Conservation (phyloP, 2,329 filamentous ascomycete genomes). For the Didymella keratinophila region DNA sequence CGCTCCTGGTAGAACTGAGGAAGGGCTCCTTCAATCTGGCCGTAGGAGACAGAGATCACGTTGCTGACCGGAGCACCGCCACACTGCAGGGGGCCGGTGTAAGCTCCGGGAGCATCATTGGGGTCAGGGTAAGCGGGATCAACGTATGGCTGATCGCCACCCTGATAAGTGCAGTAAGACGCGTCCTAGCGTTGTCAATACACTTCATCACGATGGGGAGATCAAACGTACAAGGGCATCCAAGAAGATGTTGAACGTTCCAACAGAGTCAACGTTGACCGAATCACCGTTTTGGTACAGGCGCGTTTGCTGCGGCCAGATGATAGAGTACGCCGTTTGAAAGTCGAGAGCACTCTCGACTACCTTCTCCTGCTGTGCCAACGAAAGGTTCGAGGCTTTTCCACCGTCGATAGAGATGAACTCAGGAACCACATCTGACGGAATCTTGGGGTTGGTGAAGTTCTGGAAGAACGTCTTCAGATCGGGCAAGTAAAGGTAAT, state of each 20-base stretch:
- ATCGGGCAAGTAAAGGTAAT: constrained; percentile 55
- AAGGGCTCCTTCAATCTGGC: constrained; percentile 61
- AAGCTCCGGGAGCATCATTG: constrained; percentile 26
- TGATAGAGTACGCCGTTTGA: constrained; percentile 30
- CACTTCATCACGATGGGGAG: neutral
- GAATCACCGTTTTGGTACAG: constrained; percentile 30
- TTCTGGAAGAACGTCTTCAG: constrained; percentile 54
- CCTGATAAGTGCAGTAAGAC: constrained; percentile 31
- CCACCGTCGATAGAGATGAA: constrained; percentile 42
- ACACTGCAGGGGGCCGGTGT: constrained; percentile 43
- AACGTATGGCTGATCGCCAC: constrained; percentile 27
- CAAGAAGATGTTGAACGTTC: constrained; percentile 30
- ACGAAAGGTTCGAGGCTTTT: constrained; percentile 52
- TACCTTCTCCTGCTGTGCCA: constrained; percentile 48
- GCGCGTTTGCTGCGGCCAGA: constrained; percentile 27
- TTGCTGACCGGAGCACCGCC: constrained; percentile 58
- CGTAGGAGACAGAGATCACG: constrained; percentile 62
- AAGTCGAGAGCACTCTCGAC: constrained; percentile 30
- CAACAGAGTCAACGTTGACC: constrained; percentile 24
- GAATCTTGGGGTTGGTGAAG: constrained; percentile 37
- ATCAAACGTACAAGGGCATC: constrained; percentile 24
- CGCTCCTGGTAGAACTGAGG: constrained; percentile 59
- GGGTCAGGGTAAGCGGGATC: constrained; percentile 28
- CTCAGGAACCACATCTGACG: constrained; percentile 30
- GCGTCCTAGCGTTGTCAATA: constrained; percentile 15